Conservation (phyloP, 305 asterid species). For the Ruellia speciosa region DNA sequence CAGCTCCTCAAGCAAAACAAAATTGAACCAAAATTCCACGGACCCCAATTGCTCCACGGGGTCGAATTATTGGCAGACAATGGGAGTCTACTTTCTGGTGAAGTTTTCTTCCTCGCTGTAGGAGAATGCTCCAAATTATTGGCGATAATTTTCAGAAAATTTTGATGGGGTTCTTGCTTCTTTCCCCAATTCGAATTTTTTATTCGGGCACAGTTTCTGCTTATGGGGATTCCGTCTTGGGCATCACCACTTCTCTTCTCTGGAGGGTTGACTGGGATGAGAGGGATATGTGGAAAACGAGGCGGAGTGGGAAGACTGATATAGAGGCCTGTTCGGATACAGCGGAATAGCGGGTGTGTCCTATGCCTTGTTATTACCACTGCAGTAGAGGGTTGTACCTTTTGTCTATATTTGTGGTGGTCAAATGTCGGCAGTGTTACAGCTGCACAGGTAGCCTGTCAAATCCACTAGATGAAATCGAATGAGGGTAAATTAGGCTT, state of each 20-base stretch:
- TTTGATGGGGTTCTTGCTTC: not conserved
- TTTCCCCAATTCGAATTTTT: not conserved
- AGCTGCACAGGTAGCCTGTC: too few species aligned
- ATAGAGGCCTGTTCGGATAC: too few species aligned
- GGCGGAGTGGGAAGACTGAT: not conserved
- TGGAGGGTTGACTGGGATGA: not conserved
- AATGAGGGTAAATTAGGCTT: too few species aligned
- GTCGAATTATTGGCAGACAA: constrained; percentile 8
- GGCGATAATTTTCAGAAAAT: constrained; percentile 33
- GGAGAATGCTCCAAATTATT: constrained; percentile 34
- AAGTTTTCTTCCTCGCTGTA: constrained; percentile 24
- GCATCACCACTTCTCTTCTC: not conserved
- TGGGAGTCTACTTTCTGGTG: constrained; percentile 28
- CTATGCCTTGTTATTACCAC: too few species aligned
- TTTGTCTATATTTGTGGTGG: too few species aligned
- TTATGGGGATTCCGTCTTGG: not conserved
- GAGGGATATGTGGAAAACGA: not conserved
- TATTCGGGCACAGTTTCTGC: not conserved
- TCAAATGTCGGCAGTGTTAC: too few species aligned
- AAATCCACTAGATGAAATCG: too few species aligned
- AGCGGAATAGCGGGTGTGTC: too few species aligned
- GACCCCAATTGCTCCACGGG: constrained; percentile 7
- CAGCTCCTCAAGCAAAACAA: constrained; percentile 11
- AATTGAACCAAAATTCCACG: constrained; percentile 4
- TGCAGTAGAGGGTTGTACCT: too few species aligned